Percentiles rank a stretch among this genome's conserved stretches.
Conservation (phyloP, 108 stramenopile genomes). For the Pseudonitzschia multiseries region DNA sequence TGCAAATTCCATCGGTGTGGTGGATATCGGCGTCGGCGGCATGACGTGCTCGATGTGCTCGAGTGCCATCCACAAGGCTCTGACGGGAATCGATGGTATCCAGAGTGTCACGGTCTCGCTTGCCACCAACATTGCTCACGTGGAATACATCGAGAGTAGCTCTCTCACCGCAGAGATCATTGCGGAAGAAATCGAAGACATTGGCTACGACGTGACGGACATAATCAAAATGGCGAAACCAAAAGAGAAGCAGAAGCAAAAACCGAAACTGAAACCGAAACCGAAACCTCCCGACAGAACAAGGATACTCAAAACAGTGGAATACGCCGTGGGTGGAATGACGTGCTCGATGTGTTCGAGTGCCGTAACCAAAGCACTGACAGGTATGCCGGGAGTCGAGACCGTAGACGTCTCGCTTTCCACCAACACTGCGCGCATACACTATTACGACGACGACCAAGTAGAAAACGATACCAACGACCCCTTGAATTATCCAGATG, state of each 20-base stretch:
- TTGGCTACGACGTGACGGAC: constrained; percentile 44
- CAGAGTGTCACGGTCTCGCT: constrained; percentile 28
- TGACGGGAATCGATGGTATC: constrained; percentile 28
- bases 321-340: constrained; percentile 31
- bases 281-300: neutral
- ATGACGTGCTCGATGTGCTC: constrained; percentile 60
- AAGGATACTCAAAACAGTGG: constrained; percentile 24
- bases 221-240: neutral
- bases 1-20: constrained; percentile 8
- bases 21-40: constrained; percentile 44
- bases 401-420: constrained; percentile 34
- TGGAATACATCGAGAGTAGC: constrained; percentile 27
- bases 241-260: neutral
- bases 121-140: constrained; percentile 41
- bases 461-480: constrained; percentile 1
- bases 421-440: constrained; percentile 32
- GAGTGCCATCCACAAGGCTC: constrained; percentile 28
- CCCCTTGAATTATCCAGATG: constrained; percentile 19
- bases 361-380: constrained; percentile 25
- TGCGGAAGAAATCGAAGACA: constrained; percentile 40
- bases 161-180: constrained; percentile 16
- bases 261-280: constrained; percentile 9
- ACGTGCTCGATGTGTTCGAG: constrained; percentile 31
- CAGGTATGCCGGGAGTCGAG: constrained; percentile 24
- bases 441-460: constrained; percentile 17